Base-by-base conservation (phyloP, 192 early-diverging fungal genomes). In the Podila epicladia region DNA sequence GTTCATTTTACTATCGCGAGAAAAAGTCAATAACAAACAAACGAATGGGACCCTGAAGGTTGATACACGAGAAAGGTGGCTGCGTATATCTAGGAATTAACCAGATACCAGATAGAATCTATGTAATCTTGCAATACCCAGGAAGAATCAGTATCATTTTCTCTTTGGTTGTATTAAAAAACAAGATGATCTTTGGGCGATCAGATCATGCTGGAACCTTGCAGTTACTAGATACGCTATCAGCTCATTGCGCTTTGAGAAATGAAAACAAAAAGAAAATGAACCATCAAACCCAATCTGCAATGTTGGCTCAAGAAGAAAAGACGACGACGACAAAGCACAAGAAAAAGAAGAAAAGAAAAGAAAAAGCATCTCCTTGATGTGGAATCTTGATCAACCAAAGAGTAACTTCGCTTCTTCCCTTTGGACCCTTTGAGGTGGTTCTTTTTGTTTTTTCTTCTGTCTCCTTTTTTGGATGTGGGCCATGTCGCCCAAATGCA, bases 331-430 rank as follows among this genome's bases (percentile, higher is more conserved):
- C 24, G 17, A 31, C 59, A 1, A 31, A n/a, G n/a, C n/a, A 19
- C 26, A 31, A 31, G 7, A 61, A 61, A 0, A 61, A 31, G 1
- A 19, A 17, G 5, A 11, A 8, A 17, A 33, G 2, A 19, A 29
- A 32, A 7, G n/a, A n/a, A 31, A 35, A 32, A 61, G 31, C 7
- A 3, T 0, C 59, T 61, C 59, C 59, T 61, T 19, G 59, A 19
- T 32, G 59, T 61, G 59, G 59, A 61, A 61, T 61, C 59, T 61
- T 61, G 59, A 61, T 61, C 59, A 61, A 26, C 53, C 53, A 55
- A 53, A 55, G 24, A 55, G n/a, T 22, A 22, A 55, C 53, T 24
- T 55, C 3, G 19, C 9, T 60, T 1, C 26, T 13, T 28, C 59
- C 24, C 31, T 60, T 28, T n/a, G n/a, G 20, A 7, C 22, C 22